Base-by-base conservation (phyloP, 208 protist genomes). In the Trypanosomatidae sp. region DNA sequence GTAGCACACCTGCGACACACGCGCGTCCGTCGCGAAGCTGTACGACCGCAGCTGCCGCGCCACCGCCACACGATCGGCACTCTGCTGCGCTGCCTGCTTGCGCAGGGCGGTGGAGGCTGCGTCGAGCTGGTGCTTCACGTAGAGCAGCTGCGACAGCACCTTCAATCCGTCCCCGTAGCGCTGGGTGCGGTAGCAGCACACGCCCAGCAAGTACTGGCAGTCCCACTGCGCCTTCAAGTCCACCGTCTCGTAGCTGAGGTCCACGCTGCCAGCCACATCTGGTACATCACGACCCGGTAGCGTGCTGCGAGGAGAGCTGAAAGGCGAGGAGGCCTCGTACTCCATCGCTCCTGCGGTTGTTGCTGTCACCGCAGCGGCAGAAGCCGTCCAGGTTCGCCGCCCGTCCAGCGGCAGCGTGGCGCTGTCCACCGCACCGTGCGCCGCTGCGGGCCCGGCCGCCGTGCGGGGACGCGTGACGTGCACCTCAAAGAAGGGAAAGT, bases 121-220 rank as follows among this genome's bases (percentile, higher is more conserved):
- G 39, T 70, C 60, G 30, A 86, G 43, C 43, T 72, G 69, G 13
- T 70, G 55, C n/a, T 52, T 69, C 53, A 88, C 60, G 49, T 75
- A 69, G 22, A 87, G 47, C 12, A 95, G 75, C 69, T 94, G 84
- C 59, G 73, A 69, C 65, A 95, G 69, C 43, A 91, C 80, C 66
- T 79, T 75, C 49, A 76, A 71, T 0, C 83, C 91, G 56, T 94
- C 87, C 67, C 73, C 79, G 74, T 91, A 91, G 66, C 81, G 82
- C 58, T 87, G 69, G 19, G 82, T 84, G 66, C 79, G 87, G 30
- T 74, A 82, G 73, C 89, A 95, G 68, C 81, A 87, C n/a, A 95
- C 89, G 0, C 85, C 91, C 39, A 93, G 73, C 9, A 95, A 70
- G 73, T 94, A 95, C 62, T 94, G 86, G 69, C 91, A 95, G 13